These are phyloP conservation scores for Backusella tuberculispora DNA, from an alignment of 192 early-diverging fungal species.

Conservation along the genomic window DNA sequence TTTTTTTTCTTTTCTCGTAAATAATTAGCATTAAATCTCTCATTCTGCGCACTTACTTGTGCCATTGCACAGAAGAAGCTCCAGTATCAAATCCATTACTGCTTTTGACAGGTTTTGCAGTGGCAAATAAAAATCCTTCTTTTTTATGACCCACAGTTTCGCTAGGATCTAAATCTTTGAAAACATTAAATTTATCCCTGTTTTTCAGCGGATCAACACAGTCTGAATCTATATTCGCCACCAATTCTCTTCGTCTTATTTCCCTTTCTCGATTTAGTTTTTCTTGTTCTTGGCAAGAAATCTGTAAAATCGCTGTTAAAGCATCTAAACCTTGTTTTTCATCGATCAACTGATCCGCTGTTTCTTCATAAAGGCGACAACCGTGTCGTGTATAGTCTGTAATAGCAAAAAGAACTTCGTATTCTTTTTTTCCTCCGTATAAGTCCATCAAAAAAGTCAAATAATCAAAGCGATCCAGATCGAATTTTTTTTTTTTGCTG, in stretches of 20 bases:
- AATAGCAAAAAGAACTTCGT: constrained; percentile 57
- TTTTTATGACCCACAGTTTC: constrained; percentile 46
- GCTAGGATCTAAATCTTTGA: constrained; percentile 60
- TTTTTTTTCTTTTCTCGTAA: background rate
- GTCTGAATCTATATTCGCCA: background rate
- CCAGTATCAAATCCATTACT: constrained; percentile 26
- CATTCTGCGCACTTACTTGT: constrained; percentile 42
- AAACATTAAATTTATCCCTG: constrained; percentile 53
- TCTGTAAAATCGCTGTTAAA: constrained; percentile 6
- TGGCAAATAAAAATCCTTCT: constrained; percentile 66
- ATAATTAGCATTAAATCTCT: background rate
- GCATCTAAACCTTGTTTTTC: constrained; percentile 45
- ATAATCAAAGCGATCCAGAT: constrained; percentile 65
- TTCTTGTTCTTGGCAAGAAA: constrained; percentile 40
- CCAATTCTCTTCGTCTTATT: constrained; percentile 48
- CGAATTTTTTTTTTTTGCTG: constrained; percentile 58
- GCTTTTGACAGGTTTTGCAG: constrained; percentile 47
- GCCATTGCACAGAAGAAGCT: constrained; percentile 38
- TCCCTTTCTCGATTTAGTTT: constrained; percentile 52
- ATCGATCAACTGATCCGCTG: constrained; percentile 40
- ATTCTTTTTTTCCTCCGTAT: constrained; percentile 61
- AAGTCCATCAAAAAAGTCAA: constrained; percentile 54
- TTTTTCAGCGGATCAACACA: background rate
- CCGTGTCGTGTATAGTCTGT: constrained; percentile 57
- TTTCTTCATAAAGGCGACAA: constrained; percentile 43